These are phyloP conservation scores for Perilla frutescens DNA, from an alignment of 257 asterid species.

Conservation along the genomic window DNA sequence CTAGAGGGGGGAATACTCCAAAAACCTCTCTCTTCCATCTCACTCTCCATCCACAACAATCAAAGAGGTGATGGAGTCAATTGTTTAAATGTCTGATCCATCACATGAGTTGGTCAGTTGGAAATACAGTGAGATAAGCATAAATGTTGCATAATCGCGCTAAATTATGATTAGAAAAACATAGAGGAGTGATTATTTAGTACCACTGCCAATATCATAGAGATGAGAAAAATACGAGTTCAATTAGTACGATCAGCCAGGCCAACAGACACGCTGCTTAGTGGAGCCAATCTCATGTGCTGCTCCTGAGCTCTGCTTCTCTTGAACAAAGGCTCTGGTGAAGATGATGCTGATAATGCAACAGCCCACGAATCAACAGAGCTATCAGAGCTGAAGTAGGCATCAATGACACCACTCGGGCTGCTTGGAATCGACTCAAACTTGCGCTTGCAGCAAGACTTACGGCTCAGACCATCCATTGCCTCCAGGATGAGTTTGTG, in stretches of 20 bases:
- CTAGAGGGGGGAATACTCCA: slow-evolving; percentile 31
- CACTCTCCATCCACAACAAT: slow-evolving; percentile 52
- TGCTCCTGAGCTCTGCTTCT: slow-evolving; percentile 51
- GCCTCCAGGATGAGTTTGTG: slow-evolving; percentile 44
- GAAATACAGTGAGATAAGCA: slow-evolving; percentile 43
- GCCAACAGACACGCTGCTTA: slow-evolving; percentile 43
- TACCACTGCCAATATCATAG: slow-evolving; percentile 54
- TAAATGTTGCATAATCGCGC: slow-evolving; percentile 49
- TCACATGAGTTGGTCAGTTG: slow-evolving; percentile 45
- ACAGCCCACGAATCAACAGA: slow-evolving; percentile 59
- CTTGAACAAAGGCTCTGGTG: slow-evolving; percentile 54
- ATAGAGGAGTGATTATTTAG: slow-evolving; percentile 46
- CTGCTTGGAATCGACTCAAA: slow-evolving; percentile 48
- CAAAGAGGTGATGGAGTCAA: slow-evolving; percentile 48
- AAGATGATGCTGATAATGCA: slow-evolving; percentile 41
- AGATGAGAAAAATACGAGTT: slow-evolving; percentile 42
- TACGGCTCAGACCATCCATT: slow-evolving; percentile 31
- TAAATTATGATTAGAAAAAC: slow-evolving; percentile 45
- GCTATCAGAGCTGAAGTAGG: slow-evolving; percentile 60
- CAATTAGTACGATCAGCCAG: slow-evolving; percentile 42
- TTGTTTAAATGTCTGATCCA: slow-evolving; percentile 45
- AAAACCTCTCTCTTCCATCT: slow-evolving; percentile 30
- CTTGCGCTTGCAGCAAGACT: slow-evolving; percentile 48
- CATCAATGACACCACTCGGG: slow-evolving; percentile 67
- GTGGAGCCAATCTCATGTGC: slow-evolving; percentile 48